phyloP scores from a whole-genome alignment of 1,284 basidiomycete species.

The Lentinula novae-zelandiae region DNA sequence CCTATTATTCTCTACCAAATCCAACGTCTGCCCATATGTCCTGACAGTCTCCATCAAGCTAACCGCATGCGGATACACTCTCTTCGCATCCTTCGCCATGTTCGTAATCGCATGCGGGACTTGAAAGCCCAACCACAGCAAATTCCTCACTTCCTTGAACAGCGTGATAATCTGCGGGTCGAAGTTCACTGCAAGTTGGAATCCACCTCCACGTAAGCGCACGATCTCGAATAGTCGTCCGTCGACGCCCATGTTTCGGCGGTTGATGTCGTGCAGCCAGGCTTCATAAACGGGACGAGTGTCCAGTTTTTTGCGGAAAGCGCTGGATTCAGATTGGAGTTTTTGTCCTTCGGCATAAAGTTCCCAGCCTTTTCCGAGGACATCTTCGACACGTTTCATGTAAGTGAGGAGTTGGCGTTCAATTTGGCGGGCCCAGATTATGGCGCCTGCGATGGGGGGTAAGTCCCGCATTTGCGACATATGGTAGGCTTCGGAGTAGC shows the following conservation, averaged over 20 bases:
- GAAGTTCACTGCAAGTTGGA: slow-evolving; percentile 93
- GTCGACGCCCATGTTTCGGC: slow-evolving; percentile 87
- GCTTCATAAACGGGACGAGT: slow-evolving; percentile 93
- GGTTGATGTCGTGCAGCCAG: slow-evolving; percentile 94
- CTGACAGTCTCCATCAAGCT: slow-evolving; percentile 97
- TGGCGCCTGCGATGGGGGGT: slow-evolving; percentile 94
- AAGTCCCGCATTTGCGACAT: slow-evolving; percentile 98
- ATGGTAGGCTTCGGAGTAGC: slow-evolving; percentile 93
- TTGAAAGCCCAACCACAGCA: slow-evolving; percentile 94
- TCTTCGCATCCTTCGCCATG: slow-evolving; percentile 96
- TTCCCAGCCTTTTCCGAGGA: slow-evolving; percentile 98
- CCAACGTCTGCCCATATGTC: slow-evolving; percentile 93
- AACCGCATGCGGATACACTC: slow-evolving; percentile 97
- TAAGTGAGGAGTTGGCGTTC: slow-evolving; percentile 94
- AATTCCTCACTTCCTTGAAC: slow-evolving; percentile 96
- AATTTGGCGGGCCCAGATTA: slow-evolving; percentile 98
- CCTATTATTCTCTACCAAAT: slow-evolving; percentile 84
- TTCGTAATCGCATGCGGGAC: slow-evolving; percentile 94
- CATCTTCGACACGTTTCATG: slow-evolving; percentile 99
- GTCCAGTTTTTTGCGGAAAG: slow-evolving; percentile 95
- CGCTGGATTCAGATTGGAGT: slow-evolving; percentile 86
- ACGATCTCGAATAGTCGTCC: slow-evolving; percentile 98
- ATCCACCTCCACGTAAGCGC: slow-evolving; percentile 69
- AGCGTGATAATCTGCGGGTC: slow-evolving; percentile 97
- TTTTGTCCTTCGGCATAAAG: slow-evolving; percentile 99